Percentiles rank a stretch among this genome's conserved stretches.
Evolutionary conservation across 2,329 filamentous ascomycete genomes (phyloP).

Genomic region (Diaporthe amygdali): DNA sequence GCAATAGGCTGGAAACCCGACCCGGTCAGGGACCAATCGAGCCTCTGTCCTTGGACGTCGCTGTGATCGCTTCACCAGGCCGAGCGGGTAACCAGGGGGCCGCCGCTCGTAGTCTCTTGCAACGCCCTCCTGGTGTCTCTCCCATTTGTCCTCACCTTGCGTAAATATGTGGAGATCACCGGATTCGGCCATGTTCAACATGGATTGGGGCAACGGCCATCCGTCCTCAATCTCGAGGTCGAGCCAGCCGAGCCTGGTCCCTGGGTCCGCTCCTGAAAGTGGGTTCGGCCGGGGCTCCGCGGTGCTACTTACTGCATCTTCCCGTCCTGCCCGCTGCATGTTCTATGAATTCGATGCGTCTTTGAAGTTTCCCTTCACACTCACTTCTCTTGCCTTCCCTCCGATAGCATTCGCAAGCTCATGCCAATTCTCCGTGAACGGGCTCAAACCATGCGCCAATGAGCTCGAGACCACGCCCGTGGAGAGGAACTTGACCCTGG

Average conservation of each 20-base stretch:
- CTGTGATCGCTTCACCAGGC: slow-evolving; percentile 19
- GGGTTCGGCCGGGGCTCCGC: slow-evolving; percentile 1
- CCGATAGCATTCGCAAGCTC: neutral
- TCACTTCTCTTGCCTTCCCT: neutral
- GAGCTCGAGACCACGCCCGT: slow-evolving; percentile 3
- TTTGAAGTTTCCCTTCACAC: neutral
- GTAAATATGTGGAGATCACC: neutral
- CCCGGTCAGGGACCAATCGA: slow-evolving; percentile 20
- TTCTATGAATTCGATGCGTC: neutral
- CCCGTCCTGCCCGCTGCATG: slow-evolving; percentile 7
- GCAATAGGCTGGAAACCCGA: slow-evolving; percentile 23
- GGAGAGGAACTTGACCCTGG: slow-evolving; percentile 12
- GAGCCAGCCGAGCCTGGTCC: slow-evolving; percentile 8
- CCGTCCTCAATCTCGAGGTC: neutral
- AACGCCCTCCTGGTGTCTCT: neutral
- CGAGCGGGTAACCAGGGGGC: slow-evolving; percentile 18
- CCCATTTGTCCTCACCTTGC: slow-evolving; percentile 21
- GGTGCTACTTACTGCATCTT: slow-evolving; percentile 2
- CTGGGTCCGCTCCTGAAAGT: slow-evolving; percentile 4
- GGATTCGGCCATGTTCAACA: slow-evolving; percentile 7
- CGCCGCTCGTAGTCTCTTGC: neutral
- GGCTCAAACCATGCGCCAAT: neutral
- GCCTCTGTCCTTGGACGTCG: slow-evolving; percentile 11
- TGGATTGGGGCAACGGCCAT: slow-evolving; percentile 3
- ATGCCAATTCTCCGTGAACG: neutral